Conservation (phyloP, 805 yeast species). For the Komagataella pseudopastoris region DNA sequence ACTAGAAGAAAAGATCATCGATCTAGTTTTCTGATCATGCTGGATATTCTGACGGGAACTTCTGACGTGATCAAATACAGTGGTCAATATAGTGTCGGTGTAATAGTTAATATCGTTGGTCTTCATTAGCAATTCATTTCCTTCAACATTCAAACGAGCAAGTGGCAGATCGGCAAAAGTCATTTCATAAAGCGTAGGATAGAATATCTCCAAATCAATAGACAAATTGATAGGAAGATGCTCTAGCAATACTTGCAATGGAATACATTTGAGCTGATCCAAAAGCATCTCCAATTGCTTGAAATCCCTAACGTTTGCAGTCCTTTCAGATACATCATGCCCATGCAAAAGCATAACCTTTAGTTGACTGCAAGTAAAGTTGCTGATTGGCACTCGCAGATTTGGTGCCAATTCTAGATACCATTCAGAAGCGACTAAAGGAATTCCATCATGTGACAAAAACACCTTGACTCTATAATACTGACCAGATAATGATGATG, state of each 20-base stretch:
- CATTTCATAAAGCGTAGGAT: slow-evolving; percentile 43
- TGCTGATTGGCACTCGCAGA: slow-evolving; percentile 46
- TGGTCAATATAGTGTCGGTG: slow-evolving; percentile 60
- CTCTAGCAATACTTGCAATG: slow-evolving; percentile 45
- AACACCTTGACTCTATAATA: slow-evolving; percentile 62
- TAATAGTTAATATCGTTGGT: slow-evolving; percentile 19
- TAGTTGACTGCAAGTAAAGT: slow-evolving; percentile 35
- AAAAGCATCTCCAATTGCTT: slow-evolving; percentile 28
- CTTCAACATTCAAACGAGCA: neutral
- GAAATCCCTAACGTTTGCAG: slow-evolving; percentile 10
- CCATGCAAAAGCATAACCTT: slow-evolving; percentile 13
- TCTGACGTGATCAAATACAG: slow-evolving; percentile 68
- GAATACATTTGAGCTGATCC: slow-evolving; percentile 31
- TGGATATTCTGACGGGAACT: slow-evolving; percentile 20
- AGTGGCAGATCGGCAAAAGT: slow-evolving; percentile 13
- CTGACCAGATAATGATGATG: slow-evolving; percentile 78
- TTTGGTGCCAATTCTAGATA: slow-evolving; percentile 30
- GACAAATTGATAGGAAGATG: slow-evolving; percentile 46
- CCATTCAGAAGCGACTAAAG: slow-evolving; percentile 67
- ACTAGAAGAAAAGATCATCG: slow-evolving; percentile 73
- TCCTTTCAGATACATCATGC: slow-evolving; percentile 6
- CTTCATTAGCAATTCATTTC: slow-evolving; percentile 6
- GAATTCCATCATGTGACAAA: slow-evolving; percentile 69
- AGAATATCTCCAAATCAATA: slow-evolving; percentile 60
- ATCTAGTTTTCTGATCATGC: slow-evolving; percentile 26